Evolutionary conservation across 2,329 filamentous ascomycete genomes (phyloP).

Genomic region (Shiraia bambusicola): DNA sequence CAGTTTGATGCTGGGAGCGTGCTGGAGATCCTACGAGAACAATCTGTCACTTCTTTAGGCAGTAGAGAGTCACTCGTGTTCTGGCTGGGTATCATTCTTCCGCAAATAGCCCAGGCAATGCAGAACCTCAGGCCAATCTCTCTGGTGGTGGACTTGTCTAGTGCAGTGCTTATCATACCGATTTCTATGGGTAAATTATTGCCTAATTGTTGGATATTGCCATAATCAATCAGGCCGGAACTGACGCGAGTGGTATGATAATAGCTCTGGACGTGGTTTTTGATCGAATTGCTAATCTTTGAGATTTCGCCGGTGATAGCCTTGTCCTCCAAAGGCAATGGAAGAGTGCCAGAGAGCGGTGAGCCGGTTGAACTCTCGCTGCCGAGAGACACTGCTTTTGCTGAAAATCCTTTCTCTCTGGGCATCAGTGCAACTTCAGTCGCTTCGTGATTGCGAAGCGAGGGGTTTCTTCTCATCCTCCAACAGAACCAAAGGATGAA

Average conservation of each 20-base stretch:
- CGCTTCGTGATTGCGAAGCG: slow-evolving; percentile 12
- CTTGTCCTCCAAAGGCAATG: slow-evolving; percentile 39
- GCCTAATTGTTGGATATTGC: slow-evolving; percentile 26
- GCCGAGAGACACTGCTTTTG: slow-evolving; percentile 12
- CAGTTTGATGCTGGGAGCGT: slow-evolving; percentile 13
- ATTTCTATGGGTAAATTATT: slow-evolving; percentile 23
- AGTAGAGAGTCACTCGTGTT: slow-evolving; percentile 25
- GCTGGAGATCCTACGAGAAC: slow-evolving; percentile 20
- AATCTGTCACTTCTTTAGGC: slow-evolving; percentile 27
- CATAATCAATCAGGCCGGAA: slow-evolving; percentile 23
- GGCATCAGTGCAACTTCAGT: slow-evolving; percentile 16
- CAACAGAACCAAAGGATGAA: slow-evolving; percentile 24
- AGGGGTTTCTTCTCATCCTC: slow-evolving; percentile 12
- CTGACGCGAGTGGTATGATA: slow-evolving; percentile 30
- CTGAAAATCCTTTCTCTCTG: slow-evolving; percentile 20
- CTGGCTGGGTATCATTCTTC: slow-evolving; percentile 19
- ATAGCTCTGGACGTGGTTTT: slow-evolving; percentile 43
- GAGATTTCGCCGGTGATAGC: slow-evolving; percentile 35
- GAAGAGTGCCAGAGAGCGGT: slow-evolving; percentile 18
- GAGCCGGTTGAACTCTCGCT: slow-evolving; percentile 9
- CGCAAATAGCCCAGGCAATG: slow-evolving; percentile 35
- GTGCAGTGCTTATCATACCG: slow-evolving; percentile 27
- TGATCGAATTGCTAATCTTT: slow-evolving; percentile 36
- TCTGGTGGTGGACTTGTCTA: slow-evolving; percentile 29
- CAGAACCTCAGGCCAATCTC: slow-evolving; percentile 34